Conservation (phyloP, 1,284 basidiomycete genomes). For the Cutaneotrichosporon spelunceum region DNA sequence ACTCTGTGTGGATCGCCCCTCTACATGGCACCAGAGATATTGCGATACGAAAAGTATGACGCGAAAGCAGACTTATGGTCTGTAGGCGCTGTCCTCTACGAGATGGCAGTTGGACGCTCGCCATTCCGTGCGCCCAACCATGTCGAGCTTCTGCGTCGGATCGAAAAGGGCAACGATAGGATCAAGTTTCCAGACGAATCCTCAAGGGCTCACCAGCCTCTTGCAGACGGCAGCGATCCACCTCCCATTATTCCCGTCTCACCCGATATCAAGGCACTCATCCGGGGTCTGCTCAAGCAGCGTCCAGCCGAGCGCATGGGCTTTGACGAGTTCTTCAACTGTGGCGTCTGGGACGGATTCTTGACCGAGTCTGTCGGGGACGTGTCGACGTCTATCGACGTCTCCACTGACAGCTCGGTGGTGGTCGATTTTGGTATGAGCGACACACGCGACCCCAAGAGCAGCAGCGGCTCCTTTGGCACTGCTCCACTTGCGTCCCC, state of each 20-base stretch:
- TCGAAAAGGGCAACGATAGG: slow-evolving; percentile 69
- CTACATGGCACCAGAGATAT: slow-evolving; percentile 99
- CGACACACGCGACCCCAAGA: slow-evolving; percentile 4
- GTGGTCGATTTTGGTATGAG: neutral
- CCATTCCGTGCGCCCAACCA: slow-evolving; percentile 95
- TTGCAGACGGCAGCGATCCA: slow-evolving; percentile 25
- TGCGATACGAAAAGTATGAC: slow-evolving; percentile 96
- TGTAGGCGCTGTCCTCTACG: slow-evolving; percentile 92
- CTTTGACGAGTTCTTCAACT: slow-evolving; percentile 89
- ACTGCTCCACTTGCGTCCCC: slow-evolving; percentile 11
- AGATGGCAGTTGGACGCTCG: slow-evolving; percentile 89
- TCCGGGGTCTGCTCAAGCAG: slow-evolving; percentile 76
- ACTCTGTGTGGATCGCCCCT: slow-evolving; percentile 96
- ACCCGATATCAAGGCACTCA: slow-evolving; percentile 80
- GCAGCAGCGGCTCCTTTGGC: slow-evolving; percentile 16
- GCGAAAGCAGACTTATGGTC: slow-evolving; percentile 98
- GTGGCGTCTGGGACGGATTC: slow-evolving; percentile 72
- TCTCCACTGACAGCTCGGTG: slow-evolving; percentile 37
- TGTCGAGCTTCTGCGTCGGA: slow-evolving; percentile 89
- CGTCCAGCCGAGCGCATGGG: slow-evolving; percentile 78
- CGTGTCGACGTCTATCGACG: slow-evolving; percentile 36
- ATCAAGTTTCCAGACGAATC: slow-evolving; percentile 90
- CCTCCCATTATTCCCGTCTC: slow-evolving; percentile 59
- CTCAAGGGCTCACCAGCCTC: slow-evolving; percentile 52
- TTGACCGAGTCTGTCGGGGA: slow-evolving; percentile 59